Evolutionary conservation across 1,284 basidiomycete species (phyloP), one percentile per base, ranked within the genome.

Genomic region (Inonotus obliquus): DNA sequence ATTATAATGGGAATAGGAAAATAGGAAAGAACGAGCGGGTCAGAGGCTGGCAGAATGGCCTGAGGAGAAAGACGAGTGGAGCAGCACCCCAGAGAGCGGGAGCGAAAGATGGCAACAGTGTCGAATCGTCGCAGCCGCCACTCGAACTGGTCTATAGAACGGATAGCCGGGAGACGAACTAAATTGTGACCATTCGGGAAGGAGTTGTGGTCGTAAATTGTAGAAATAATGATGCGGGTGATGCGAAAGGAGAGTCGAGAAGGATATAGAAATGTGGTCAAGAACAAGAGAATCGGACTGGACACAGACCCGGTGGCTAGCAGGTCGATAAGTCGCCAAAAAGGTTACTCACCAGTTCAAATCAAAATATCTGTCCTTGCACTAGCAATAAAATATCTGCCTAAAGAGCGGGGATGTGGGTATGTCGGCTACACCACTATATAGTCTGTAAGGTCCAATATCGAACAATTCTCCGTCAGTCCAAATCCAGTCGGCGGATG

Each of bases 331-430:
- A 17, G 39, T 5, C 11, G n/a, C 51, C n/a, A 37, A 60, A 55
- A 37, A 32, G 19, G 41, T 21, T 49, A 55, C 59, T 60, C 59
- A 60, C 59, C 52, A 41, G 59, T 55, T 47, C 25, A 55, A 60
- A 48, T 55, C 11, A 14, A 47, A 60, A 55, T 38, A 17, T 2
- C 21, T 17, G 19, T 32, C 9, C 32, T 32, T 9, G 4, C 32
- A 32, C 32, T 32, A 25, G 29, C 29, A 35, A 35, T 11, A 25
- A 11, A 52, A 13, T n/a, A 27, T 14, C 13, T n/a, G 27, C 32
- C 29, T 9, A 35, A 32, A 27, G 32, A 52, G 32, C 4, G 25
- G 32, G n/a, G n/a, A 32, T 35, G 29, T 32, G 27, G 17, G 29
- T 14, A 52, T n/a, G 14, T 52, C 27, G 32, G n/a, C 6, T 52